Evolutionary conservation across 768 basidiomycete genomes (phyloP), one percentile per base, ranked within the genome.

Genomic region (Daedalea quercina): DNA sequence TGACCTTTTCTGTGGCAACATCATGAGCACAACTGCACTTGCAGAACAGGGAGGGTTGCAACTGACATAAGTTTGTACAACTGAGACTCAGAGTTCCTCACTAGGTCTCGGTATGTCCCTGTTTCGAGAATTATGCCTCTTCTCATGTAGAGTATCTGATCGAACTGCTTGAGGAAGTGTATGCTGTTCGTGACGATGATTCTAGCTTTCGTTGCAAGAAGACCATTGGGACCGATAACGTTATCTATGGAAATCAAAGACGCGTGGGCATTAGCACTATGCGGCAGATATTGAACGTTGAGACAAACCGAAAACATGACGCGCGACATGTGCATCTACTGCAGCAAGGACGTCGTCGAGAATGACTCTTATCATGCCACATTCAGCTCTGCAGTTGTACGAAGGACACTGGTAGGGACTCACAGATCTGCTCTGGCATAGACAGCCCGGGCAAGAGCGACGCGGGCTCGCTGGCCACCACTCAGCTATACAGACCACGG

Each of bases 351-450:
- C 92, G 56, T 98, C 94, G 59, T 97, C 95, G 4, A 97, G 75
- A 1, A 97, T 76, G 45, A 87, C 72, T 28, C 85, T 87, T 35
- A 3, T 19, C 13, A n/a, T 24, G 25, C 48, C 41, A 59, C 47
- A 26, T 7, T 52, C 43, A 2, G 50, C 22, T 12, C 3, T 11
- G 11, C 0, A 20, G n/a, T 25, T 31, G 1, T 15, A 31, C 26
- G 2, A 4, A 25, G 7, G 12, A 19, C 35, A 33, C 28, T 31
- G 11, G 28, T n/a, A 24, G 24, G 15, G 4, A 67, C 82, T 62
- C 60, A 92, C 80, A 96, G 66, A 66, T 98, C 94, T 1, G 94
- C 92, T 43, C 94, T 79, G 2, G 92, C 84, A 67, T 97, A 97
- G 0, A 95, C 88, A 2, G 90, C 91, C 26, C 94, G 75, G 6